Conservation (phyloP, 805 yeast genomes). For the Candida verbasci region DNA sequence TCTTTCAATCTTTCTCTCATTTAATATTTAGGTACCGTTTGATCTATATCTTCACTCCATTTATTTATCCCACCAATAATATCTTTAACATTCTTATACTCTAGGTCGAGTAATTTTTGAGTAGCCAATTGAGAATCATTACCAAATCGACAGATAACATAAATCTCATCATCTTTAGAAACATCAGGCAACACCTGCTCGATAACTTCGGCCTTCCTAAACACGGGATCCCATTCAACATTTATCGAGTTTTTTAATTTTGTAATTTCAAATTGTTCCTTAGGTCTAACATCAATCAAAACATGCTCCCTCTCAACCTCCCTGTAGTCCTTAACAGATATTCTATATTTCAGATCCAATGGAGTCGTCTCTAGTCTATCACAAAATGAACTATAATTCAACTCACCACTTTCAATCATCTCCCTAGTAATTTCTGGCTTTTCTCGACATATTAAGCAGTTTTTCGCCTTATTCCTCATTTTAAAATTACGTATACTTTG, state of each 20-base stretch:
- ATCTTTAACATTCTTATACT: constrained; percentile 53
- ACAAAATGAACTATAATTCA: constrained; percentile 73
- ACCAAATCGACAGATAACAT: constrained; percentile 80
- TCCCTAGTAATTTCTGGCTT: constrained; percentile 46
- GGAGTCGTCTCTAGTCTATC: constrained; percentile 52
- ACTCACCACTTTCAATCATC: constrained; percentile 39
- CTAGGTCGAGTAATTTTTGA: constrained; percentile 46
- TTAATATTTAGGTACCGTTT: constrained; percentile 59
- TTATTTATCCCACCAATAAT: constrained; percentile 71
- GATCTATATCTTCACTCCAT: constrained; percentile 64
- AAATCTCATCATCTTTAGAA: constrained; percentile 28
- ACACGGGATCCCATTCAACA: constrained; percentile 54
- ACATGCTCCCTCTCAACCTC: constrained; percentile 17
- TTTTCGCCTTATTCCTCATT: constrained; percentile 63
- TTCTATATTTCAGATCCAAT: constrained; percentile 41
- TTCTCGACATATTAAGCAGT: constrained; percentile 64
- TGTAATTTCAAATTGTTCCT: constrained; percentile 68
- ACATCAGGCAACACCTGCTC: constrained; percentile 18
- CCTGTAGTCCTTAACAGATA: constrained; percentile 38
- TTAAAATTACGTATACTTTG: constrained; percentile 70
- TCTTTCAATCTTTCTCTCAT: too few species aligned
- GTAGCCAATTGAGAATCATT: constrained; percentile 87
- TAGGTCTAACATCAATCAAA: constrained; percentile 75
- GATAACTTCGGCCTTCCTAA: constrained; percentile 23
- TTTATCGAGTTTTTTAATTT: constrained; percentile 56